Conservation (phyloP, 176 grass and related monocot genomes). For the Carex cristatella region DNA sequence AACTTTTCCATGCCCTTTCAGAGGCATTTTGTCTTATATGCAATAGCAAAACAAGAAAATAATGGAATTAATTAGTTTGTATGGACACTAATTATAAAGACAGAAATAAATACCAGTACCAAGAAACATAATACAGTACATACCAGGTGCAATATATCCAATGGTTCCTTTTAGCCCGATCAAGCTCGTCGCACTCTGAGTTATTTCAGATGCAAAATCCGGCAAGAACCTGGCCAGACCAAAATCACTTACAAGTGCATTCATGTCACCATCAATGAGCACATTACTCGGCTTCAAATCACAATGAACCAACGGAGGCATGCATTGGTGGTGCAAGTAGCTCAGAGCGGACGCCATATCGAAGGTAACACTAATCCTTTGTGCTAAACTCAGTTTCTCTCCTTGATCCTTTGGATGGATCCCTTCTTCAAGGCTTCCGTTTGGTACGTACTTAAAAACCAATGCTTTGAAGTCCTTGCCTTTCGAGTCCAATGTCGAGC, state of each 20-base stretch:
- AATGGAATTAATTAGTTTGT: background rate
- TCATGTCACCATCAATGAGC: conserved; percentile 30
- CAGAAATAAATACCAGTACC: background rate
- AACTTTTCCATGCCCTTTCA: background rate
- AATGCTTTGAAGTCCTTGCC: conserved; percentile 55
- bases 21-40: background rate
- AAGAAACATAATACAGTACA: background rate
- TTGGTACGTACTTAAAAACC: conserved; percentile 36
- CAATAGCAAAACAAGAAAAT: background rate
- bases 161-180: conserved; percentile 6
- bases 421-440: conserved; percentile 47
- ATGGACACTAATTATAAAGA: background rate
- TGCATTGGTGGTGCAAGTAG: conserved; percentile 32
- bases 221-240: conserved; percentile 33
- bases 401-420: conserved; percentile 21
- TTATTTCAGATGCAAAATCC: background rate
- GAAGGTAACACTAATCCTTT: conserved; percentile 29
- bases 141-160: conserved; percentile 16
- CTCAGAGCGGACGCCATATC: conserved; percentile 45
- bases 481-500: conserved; percentile 32
- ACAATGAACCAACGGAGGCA: conserved; percentile 37
- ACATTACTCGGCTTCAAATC: conserved; percentile 52
- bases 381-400: conserved; percentile 23
- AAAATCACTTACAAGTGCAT: conserved; percentile 36
- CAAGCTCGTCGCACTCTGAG: background rate